Base-by-base conservation (phyloP, 352 stramenopile genomes). In the Globisporangium spiculum region DNA sequence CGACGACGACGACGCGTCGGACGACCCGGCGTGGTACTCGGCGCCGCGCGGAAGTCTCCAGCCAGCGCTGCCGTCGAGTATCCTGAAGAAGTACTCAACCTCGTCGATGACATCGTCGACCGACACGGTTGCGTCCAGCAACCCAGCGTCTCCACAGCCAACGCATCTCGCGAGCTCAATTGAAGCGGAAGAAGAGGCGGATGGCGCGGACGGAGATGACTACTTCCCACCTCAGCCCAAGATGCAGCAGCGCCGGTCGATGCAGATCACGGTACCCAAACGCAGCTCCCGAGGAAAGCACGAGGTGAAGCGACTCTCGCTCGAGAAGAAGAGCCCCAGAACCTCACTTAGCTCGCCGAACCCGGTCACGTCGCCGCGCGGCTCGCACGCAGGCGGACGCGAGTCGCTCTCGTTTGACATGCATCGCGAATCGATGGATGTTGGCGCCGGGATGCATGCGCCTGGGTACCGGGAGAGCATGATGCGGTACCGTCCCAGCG, bases 11-110 rank as follows among this genome's bases (percentile, higher is more conserved):
- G 83, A 90, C 52, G 78, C 83, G 50, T 89, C 78, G 65, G 83
- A 90, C 66, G 81, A 90, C 61, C 83, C 83, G 18, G 73, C 77
- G 32, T 92, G 84, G 84, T 91, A 90, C 81, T 80, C 78, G 54
- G 84, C 80, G 12, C 83, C 83, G 30, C 78, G 78, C 32, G 80
- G 75, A 54, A 88, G 77, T 34, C 71, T 93, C 53, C 81, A 91
- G 74, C 75, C 78, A 0, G 72, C 81, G 12, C 64, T 91, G 46
- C 77, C 83, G 18, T 57, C 79, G 34, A 85, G 68, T 38, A 64
- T 93, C 52, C 76, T 93, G 62, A 87, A 89, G 74, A 91, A 93
- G 70, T 22, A 72, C 30, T 73, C 81, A 48, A 68, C 65, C 34
- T 83, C 78, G 44, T 69, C 65, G 38, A 58, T 73, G 34, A 81